phyloP scores from a whole-genome alignment of 495 filamentous ascomycete genomes.

The Aspergillus nidulans region DNA sequence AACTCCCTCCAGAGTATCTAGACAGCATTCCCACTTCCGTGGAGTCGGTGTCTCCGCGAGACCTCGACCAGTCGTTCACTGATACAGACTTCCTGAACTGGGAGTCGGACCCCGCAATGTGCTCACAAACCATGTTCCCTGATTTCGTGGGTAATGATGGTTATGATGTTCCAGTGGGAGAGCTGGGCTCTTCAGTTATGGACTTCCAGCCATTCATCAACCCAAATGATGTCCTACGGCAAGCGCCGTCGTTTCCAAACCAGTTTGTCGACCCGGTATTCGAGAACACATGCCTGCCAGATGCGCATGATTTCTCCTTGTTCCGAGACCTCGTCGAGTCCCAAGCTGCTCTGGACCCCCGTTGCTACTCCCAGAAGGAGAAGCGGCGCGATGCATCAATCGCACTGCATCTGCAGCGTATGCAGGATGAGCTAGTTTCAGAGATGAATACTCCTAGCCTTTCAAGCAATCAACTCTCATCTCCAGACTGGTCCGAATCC shows the following conservation, averaged over 20 bases:
- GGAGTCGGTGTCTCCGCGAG: conserved; percentile 32
- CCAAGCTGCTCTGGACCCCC: conserved; percentile 34
- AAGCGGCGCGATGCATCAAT: conserved; percentile 44
- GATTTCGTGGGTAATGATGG: conserved; percentile 29
- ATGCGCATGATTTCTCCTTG: conserved; percentile 16
- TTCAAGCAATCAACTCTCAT: conserved; percentile 36
- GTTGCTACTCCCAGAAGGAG: conserved; percentile 36
- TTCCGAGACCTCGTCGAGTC: conserved; percentile 39
- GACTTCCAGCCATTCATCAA: conserved; percentile 23
- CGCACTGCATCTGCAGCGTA: conserved; percentile 37
- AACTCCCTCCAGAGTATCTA: conserved; percentile 29
- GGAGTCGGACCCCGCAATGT: conserved; percentile 19
- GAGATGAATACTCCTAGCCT: conserved; percentile 30
- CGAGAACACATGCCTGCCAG: conserved; percentile 14
- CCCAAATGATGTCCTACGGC: conserved; percentile 21
- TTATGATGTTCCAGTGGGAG: conserved; percentile 22
- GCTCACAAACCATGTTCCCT: conserved; percentile 23
- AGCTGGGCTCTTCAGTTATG: conserved; percentile 20
- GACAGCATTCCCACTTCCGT: conserved; percentile 31
- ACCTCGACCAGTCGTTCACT: conserved; percentile 27
- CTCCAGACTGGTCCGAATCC: conserved; percentile 34
- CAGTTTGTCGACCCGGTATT: conserved; percentile 7
- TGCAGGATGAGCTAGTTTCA: conserved; percentile 28
- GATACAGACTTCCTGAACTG: conserved; percentile 21
- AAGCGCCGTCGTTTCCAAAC: conserved; percentile 6